Evolutionary conservation across 306 rosid species (phyloP).

Genomic region (Herpetospermum pedunculosum): DNA sequence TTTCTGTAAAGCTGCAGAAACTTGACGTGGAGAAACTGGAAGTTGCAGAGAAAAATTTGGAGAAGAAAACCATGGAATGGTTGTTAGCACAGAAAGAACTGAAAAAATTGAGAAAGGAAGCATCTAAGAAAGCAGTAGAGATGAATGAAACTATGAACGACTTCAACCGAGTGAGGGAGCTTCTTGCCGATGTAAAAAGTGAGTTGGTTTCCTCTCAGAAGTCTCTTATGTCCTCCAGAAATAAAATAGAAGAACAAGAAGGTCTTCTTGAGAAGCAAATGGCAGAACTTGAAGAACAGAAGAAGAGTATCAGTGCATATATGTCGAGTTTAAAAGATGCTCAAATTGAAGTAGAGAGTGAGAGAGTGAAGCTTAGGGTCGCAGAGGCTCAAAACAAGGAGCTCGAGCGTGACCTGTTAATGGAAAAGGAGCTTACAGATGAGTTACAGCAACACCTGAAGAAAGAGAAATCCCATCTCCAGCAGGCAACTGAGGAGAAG

Average conservation of each 20-base stretch:
- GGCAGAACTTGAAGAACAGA: conserved; percentile 60
- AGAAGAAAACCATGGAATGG: conserved; percentile 68
- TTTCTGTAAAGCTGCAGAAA: conserved; percentile 26
- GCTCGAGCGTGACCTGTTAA: conserved; percentile 43
- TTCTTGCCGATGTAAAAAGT: conserved; percentile 57
- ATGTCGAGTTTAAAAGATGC: conserved; percentile 53
- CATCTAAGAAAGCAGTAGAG: conserved; percentile 39
- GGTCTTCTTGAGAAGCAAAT: conserved; percentile 43
- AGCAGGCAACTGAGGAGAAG: conserved; percentile 45
- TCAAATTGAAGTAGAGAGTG: conserved; percentile 64
- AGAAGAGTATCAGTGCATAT: conserved; percentile 45
- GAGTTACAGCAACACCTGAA: conserved; percentile 53
- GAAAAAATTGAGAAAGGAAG: conserved; percentile 44
- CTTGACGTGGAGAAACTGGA: conserved; percentile 55
- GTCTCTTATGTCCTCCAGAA: conserved; percentile 49
- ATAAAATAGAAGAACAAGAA: conserved; percentile 67
- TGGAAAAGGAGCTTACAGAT: conserved; percentile 46
- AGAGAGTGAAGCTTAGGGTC: conserved; percentile 44
- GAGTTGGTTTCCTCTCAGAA: conserved; percentile 87
- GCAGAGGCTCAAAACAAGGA: conserved; percentile 54
- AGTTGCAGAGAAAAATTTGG: conserved; percentile 50
- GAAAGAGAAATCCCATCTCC: conserved; percentile 51
- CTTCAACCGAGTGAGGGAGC: conserved; percentile 57
- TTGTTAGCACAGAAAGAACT: conserved; percentile 67
- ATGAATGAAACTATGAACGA: conserved; percentile 38